Evolutionary conservation across 2,329 filamentous ascomycete genomes (phyloP), one percentile per base, ranked within the genome.

Genomic region (Aureobasidium sp.): DNA sequence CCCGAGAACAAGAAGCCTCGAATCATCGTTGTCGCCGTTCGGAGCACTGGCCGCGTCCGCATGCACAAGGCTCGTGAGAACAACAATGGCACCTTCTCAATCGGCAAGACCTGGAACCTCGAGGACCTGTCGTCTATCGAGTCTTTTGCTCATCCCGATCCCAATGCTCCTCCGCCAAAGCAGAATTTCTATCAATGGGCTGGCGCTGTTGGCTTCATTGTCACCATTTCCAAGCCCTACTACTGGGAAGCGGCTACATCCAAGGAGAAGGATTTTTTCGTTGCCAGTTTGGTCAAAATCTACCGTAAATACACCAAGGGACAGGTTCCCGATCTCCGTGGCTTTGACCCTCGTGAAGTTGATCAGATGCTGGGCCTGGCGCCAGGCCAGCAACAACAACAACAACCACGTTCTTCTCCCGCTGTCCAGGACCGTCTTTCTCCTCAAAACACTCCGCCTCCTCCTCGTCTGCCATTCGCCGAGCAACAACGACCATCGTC

Each of bases 211-310:
- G 93, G 93, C 14, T 97, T 98, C 65, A 76, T 86, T 22, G 88
- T 97, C 47, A 93, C 85, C 1, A 80, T 98, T 24, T 85, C 86
- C 22, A 98, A 98, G 69, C 87, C 90, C 0, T 98, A 98, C 71
- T 98, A 93, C 69, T 98, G 93, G 93, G 83, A 95, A 69, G 90
- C 93, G 29, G 84, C 89, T 59, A 93, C 88, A 1, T 80, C 88
- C 50, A 96, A 96, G 73, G 93, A 98, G 71, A 97, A 96, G 76
- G 91, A 95, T 66, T 97, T 97, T 72, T 98, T 98, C 70, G 93
- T 98, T 63, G 90, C 88, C 29, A 96, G 90, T 69, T 72, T 97
- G 61, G 83, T 97, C 65, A 98, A 97, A 70, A 96, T 98, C 60
- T 98, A 88, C 68, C 84, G 84, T 62, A 98, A 97, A 71, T 98